Percentiles rank a stretch among this genome's conserved stretches.
phyloP scores from a whole-genome alignment of 148 eudicot genomes.

The Amaranthus hypochondriacus region DNA sequence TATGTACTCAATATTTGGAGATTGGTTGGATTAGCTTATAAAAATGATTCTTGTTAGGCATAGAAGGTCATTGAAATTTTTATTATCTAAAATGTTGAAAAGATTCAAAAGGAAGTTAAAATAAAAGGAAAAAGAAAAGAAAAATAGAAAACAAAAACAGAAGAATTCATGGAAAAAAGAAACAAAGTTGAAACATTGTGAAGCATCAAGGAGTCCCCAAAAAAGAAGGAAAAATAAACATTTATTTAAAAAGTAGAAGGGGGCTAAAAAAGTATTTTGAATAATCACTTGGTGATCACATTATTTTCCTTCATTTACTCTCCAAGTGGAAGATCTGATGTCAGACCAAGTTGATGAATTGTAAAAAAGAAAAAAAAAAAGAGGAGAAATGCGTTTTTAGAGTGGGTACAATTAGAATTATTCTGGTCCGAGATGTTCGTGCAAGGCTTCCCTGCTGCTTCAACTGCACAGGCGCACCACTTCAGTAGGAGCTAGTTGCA shows the following conservation, averaged over 20 bases:
- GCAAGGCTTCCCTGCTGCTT: slow-evolving; percentile 16
- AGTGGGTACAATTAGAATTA: slow-evolving; percentile 13
- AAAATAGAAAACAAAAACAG: background rate
- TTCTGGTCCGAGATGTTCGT: slow-evolving; percentile 11
- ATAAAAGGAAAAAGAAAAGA: slow-evolving; percentile 11
- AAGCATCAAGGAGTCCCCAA: slow-evolving; percentile 20
- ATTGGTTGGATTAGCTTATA: slow-evolving; percentile 31
- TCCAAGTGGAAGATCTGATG: slow-evolving; percentile 9
- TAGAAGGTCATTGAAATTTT: slow-evolving; percentile 10
- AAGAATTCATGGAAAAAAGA: background rate
- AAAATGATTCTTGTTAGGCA: slow-evolving; percentile 3
- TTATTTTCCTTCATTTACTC: background rate
- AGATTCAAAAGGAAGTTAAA: slow-evolving; percentile 13
- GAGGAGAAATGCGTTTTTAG: background rate
- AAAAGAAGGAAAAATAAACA: slow-evolving; percentile 11
- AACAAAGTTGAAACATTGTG: background rate
- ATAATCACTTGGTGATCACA: background rate
- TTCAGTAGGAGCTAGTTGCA: slow-evolving; percentile 25
- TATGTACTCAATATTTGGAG: slow-evolving; percentile 37
- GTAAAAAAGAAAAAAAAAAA: background rate
- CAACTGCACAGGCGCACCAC: slow-evolving; percentile 22
- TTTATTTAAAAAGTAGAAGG: slow-evolving; percentile 14
- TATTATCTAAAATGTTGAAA: slow-evolving; percentile 8
- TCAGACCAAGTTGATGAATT: slow-evolving; percentile 6
- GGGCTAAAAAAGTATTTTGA: slow-evolving; percentile 13